Evolutionary conservation across 345 rosid genomes (phyloP).

Genomic region (Corymbia maculata): DNA sequence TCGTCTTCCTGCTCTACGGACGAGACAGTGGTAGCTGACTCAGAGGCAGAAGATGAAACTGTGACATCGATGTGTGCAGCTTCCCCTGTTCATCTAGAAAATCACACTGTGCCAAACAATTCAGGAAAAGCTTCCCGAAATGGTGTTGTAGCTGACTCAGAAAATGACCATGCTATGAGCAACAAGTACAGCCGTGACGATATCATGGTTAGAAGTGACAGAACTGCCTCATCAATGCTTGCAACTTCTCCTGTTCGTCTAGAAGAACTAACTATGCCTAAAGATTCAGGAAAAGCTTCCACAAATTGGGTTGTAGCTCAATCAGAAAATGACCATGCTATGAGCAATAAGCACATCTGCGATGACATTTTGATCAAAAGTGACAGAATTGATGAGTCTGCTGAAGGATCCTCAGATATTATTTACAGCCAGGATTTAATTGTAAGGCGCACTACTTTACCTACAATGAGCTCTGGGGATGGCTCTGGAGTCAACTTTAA

Average conservation of each 20-base stretch:
- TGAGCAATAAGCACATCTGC: not conserved
- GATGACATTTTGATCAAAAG: conserved; percentile 15
- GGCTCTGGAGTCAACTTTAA: conserved; percentile 53
- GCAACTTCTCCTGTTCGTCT: not conserved
- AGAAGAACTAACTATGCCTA: not conserved
- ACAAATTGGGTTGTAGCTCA: not conserved
- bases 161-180: conserved; percentile 8
- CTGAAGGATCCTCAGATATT: conserved; percentile 52
- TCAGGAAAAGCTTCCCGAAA: not conserved
- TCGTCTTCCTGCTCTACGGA: conserved; percentile 95
- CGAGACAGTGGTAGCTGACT: conserved; percentile 92
- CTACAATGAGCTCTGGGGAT: conserved; percentile 12
- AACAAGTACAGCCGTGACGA: conserved; percentile 7
- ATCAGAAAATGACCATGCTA: conserved; percentile 5
- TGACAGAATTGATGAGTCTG: conserved; percentile 36
- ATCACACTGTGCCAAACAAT: conserved; percentile 2
- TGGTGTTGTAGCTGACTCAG: conserved; percentile 5
- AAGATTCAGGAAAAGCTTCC: not conserved
- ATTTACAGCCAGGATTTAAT: conserved; percentile 59
- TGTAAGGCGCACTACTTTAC: conserved; percentile 26
- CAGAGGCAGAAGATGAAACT: conserved; percentile 61
- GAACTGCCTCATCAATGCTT: not conserved
- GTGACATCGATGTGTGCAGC: conserved; percentile 24
- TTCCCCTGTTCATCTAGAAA: conserved; percentile 1
- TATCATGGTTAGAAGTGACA: conserved; percentile 17